Evolutionary conservation across 106 monocot genomes (phyloP).

Genomic region (Allium cepa): DNA sequence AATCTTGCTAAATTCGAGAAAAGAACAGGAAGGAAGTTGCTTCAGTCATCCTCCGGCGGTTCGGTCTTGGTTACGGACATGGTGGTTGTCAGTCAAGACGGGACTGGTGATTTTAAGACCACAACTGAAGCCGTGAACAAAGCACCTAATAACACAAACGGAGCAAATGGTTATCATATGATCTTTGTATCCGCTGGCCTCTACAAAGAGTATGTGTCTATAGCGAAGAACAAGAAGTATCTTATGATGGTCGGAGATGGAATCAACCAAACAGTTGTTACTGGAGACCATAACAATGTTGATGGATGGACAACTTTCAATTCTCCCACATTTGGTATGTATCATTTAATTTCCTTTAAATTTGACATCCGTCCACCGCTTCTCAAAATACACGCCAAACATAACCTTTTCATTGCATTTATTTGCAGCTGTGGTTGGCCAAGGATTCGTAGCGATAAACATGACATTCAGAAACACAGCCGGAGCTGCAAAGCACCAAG

Average conservation of each 20-base stretch:
- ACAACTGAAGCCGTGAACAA: conserved; percentile 18
- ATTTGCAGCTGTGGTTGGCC: conserved; percentile 54
- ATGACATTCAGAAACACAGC: conserved; percentile 73
- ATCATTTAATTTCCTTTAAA: not conserved
- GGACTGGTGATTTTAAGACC: not conserved
- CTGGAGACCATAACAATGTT: not conserved
- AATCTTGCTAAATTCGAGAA: not conserved
- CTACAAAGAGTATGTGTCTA: not conserved
- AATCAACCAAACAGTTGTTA: not conserved
- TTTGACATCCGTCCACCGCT: not conserved
- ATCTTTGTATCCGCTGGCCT: not conserved
- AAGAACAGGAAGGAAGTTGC: not conserved
- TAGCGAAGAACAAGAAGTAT: not conserved
- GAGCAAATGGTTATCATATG: not conserved
- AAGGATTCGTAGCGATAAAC: conserved; percentile 68
- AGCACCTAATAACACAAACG: not conserved
- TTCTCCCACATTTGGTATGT: not conserved
- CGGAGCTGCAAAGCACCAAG: conserved; percentile 55
- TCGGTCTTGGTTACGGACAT: not conserved
- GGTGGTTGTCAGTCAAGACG: not conserved
- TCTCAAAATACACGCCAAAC: not conserved
- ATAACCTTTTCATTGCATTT: not conserved
- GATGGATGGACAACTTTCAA: not conserved
- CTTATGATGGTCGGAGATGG: not conserved
- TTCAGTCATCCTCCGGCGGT: not conserved